phyloP scores from a whole-genome alignment of 2,329 filamentous ascomycete genomes.

The Xylariaceae sp. region DNA sequence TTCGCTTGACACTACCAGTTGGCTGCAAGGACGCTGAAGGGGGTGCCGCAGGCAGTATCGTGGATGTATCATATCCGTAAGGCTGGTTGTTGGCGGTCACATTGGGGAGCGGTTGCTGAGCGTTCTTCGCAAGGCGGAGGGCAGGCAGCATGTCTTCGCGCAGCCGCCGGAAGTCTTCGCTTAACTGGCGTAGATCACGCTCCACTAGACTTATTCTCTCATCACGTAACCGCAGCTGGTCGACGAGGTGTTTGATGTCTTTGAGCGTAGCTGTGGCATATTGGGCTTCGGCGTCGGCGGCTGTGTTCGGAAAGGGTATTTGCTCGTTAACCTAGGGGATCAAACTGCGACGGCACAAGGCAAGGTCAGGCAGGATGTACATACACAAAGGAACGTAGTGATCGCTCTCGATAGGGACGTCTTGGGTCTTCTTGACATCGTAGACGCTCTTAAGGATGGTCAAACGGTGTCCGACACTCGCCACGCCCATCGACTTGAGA shows the following conservation, averaged over 20 bases:
- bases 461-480: constrained; percentile 87
- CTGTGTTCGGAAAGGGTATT: constrained; percentile 41
- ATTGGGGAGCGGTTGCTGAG: constrained; percentile 76
- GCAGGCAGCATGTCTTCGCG: constrained; percentile 89
- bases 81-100: constrained; percentile 35
- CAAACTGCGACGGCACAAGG: not conserved
- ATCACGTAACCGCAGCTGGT: constrained; percentile 83
- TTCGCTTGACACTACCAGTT: constrained; percentile 57
- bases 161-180: constrained; percentile 81
- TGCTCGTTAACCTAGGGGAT: constrained; percentile 9
- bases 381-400: constrained; percentile 90
- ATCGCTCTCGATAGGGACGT: constrained; percentile 83
- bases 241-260: constrained; percentile 85
- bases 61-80: constrained; percentile 48
- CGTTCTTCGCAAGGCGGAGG: constrained; percentile 85
- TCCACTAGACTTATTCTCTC: constrained; percentile 83
- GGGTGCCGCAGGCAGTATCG: constrained; percentile 52
- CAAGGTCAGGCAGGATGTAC: constrained; percentile 31
- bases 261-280: constrained; percentile 86
- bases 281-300: constrained; percentile 80
- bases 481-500: constrained; percentile 89
- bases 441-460: constrained; percentile 95
- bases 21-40: constrained; percentile 50
- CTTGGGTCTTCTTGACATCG: constrained; percentile 91
- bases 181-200: constrained; percentile 73